Percentiles rank a stretch among this genome's conserved stretches.
Evolutionary conservation across 345 rosid genomes (phyloP).

Genomic region (Dimocarpus longan): DNA sequence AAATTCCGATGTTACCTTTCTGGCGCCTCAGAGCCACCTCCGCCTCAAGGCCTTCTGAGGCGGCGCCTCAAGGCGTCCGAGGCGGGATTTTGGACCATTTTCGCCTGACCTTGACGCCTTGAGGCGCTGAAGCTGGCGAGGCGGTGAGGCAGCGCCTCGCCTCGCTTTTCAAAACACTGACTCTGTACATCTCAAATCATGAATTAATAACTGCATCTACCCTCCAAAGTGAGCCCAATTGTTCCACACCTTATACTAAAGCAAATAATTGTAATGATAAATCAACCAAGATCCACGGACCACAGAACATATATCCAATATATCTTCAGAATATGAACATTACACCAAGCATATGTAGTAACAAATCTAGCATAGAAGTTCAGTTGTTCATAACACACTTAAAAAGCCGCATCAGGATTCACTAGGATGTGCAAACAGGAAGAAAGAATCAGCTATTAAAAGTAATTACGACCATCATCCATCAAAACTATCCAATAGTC

Average conservation of each 20-base stretch:
- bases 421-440: background rate
- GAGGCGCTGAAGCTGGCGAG: no score
- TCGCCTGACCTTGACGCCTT: no score
- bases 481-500: constrained; percentile 10
- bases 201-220: background rate
- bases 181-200: background rate
- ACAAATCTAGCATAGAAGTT: background rate
- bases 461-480: background rate
- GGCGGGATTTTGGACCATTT: no score
- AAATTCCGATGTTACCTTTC: no score
- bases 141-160: no score
- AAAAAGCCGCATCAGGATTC: background rate
- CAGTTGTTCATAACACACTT: background rate
- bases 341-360: background rate
- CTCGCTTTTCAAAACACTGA: no score
- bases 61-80: no score
- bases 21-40: no score
- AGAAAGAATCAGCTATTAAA: background rate
- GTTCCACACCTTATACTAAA: background rate
- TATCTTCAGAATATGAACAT: background rate
- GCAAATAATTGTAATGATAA: background rate
- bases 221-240: background rate
- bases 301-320: background rate
- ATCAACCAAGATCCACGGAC: background rate
- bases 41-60: no score